A percentile compares a stretch with the other conserved stretches of the same genome.
Conservation (phyloP, 2,329 filamentous ascomycete species). For the Teratosphaeria destructans region DNA sequence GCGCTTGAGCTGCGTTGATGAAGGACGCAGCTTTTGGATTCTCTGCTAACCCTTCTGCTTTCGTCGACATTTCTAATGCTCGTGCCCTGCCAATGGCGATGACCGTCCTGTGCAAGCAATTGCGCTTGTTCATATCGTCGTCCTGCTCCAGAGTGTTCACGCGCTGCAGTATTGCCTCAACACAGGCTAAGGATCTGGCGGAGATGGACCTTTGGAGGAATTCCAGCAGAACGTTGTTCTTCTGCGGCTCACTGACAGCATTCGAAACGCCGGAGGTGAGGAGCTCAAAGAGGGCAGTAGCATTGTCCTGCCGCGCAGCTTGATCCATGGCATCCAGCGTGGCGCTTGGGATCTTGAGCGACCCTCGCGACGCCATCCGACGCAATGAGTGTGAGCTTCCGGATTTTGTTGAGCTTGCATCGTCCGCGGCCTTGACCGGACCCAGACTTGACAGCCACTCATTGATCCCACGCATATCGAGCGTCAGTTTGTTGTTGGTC, state of each 20-base stretch:
- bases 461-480: slow-evolving; percentile 63
- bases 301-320: slow-evolving; percentile 60
- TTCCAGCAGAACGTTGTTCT: slow-evolving; percentile 65
- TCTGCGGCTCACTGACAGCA: slow-evolving; percentile 38
- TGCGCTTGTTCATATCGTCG: slow-evolving; percentile 87
- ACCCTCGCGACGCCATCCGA: slow-evolving; percentile 63
- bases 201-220: slow-evolving; percentile 69
- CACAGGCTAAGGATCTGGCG: slow-evolving; percentile 55
- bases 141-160: slow-evolving; percentile 69
- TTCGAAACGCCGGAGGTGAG: slow-evolving; percentile 10
- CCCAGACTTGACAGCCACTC: slow-evolving; percentile 79
- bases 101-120: slow-evolving; percentile 84
- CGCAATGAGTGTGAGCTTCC: slow-evolving; percentile 55
- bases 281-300: slow-evolving; percentile 42
- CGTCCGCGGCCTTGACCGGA: slow-evolving; percentile 64
- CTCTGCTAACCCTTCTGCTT: slow-evolving; percentile 16
- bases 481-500: slow-evolving; percentile 52
- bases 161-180: slow-evolving; percentile 58
- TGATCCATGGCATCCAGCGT: slow-evolving; percentile 63
- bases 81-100: slow-evolving; percentile 79
- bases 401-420: slow-evolving; percentile 60
- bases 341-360: slow-evolving; percentile 58
- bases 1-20: slow-evolving; percentile 66
- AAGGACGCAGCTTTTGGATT: slow-evolving; percentile 55
- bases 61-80: slow-evolving; percentile 33